These are phyloP conservation scores for Globisporangium sylvaticum DNA, from an alignment of 352 stramenopile genomes.

Conservation along the genomic window DNA sequence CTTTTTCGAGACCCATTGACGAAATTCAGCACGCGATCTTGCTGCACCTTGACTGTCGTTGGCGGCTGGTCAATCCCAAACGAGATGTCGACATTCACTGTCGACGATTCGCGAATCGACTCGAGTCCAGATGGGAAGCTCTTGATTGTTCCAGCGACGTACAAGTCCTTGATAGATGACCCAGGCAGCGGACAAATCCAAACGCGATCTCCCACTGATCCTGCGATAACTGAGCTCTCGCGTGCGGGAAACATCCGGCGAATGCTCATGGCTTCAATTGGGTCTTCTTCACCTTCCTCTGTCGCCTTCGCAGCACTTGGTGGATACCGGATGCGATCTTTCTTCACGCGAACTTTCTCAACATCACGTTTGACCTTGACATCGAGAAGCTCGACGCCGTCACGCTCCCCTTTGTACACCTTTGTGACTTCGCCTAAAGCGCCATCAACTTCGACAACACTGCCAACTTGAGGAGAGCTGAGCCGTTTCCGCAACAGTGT, in stretches of 20 bases:
- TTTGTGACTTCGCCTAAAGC: conserved; percentile 54
- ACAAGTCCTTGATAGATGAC: conserved; percentile 33
- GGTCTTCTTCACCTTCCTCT: conserved; percentile 17
- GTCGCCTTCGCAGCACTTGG: conserved; percentile 11
- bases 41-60: conserved; percentile 48
- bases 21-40: conserved; percentile 63
- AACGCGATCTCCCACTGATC: conserved; percentile 58
- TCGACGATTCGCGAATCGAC: conserved; percentile 37
- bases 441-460: conserved; percentile 69
- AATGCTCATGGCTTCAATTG: conserved; percentile 72
- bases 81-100: conserved; percentile 47
- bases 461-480: conserved; percentile 51
- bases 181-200: conserved; percentile 45
- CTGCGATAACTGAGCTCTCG: conserved; percentile 47
- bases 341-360: conserved; percentile 55
- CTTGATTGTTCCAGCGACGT: conserved; percentile 55
- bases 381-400: conserved; percentile 28
- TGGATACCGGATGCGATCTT: conserved; percentile 48
- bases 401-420: conserved; percentile 26
- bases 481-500: conserved; percentile 35
- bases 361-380: conserved; percentile 44
- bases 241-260: conserved; percentile 59
- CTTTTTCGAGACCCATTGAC: conserved; percentile 26
- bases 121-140: conserved; percentile 54
- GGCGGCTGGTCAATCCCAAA: conserved; percentile 36